Percentiles rank a stretch among this genome's conserved stretches.
Evolutionary conservation across 106 monocot genomes (phyloP).

Genomic region (Dioscorea zingiberensis): DNA sequence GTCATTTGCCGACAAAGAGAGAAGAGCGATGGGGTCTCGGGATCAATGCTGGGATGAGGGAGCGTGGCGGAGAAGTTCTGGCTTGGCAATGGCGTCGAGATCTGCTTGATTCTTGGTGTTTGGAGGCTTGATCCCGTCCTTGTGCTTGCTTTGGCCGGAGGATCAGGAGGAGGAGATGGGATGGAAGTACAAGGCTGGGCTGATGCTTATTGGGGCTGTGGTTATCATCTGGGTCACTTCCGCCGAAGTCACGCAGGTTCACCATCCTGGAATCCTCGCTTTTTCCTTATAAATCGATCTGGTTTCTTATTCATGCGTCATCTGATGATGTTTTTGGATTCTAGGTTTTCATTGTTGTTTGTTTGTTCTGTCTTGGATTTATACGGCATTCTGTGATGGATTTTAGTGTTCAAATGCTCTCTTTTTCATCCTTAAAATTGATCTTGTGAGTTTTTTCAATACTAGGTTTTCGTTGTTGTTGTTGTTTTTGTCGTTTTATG

Average conservation of each 20-base stretch:
- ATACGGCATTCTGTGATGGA: too few species aligned
- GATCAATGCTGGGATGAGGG: neutral
- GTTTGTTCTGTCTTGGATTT: neutral
- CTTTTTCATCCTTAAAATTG: too few species aligned
- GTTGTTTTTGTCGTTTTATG: neutral
- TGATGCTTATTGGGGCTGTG: conserved; percentile 11
- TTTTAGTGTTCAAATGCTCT: too few species aligned
- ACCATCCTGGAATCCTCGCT: neutral
- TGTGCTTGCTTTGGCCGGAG: neutral
- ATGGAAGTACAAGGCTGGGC: conserved; percentile 14
- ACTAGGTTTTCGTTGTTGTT: too few species aligned
- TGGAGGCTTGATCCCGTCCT: neutral
- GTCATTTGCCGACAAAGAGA: conserved; percentile 3
- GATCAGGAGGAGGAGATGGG: neutral
- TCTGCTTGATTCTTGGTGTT: neutral
- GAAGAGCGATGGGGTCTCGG: neutral
- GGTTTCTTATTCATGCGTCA: too few species aligned
- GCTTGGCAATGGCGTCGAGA: neutral
- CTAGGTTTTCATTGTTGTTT: neutral
- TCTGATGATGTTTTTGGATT: neutral
- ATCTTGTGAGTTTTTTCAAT: too few species aligned
- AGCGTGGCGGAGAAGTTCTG: too few species aligned
- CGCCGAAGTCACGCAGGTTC: conserved; percentile 17
- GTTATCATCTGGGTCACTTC: conserved; percentile 14
- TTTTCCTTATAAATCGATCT: neutral